Evolutionary conservation across 371 early-diverging fungal genomes (phyloP).

Genomic region (Mucor plumbeus): DNA sequence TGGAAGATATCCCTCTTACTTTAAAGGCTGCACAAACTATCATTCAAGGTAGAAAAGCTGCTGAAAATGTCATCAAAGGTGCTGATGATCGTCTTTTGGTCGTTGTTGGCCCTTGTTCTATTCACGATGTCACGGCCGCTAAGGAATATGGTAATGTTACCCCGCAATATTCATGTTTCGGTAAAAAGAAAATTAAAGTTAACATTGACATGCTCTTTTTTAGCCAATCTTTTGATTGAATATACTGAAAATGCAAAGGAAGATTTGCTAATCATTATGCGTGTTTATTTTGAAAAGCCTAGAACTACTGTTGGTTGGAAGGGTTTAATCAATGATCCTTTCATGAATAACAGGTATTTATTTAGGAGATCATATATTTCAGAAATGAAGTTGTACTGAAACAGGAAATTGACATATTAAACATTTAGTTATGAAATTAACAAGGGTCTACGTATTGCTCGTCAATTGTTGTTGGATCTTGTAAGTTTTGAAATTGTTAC

Average conservation of each 20-base stretch:
- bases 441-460: constrained; percentile 88
- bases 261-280: constrained; percentile 87
- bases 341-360: constrained; percentile 58
- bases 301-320: constrained; percentile 96
- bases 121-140: constrained; percentile 86
- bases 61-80: constrained; percentile 77
- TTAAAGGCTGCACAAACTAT: constrained; percentile 57
- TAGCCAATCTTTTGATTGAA: constrained; percentile 55
- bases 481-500: constrained; percentile 31
- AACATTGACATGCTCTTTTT: background rate
- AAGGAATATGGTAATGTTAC: constrained; percentile 75
- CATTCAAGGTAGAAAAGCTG: constrained; percentile 53
- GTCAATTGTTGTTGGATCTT: constrained; percentile 74
- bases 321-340: constrained; percentile 89
- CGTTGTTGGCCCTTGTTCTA: constrained; percentile 94
- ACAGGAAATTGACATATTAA: background rate
- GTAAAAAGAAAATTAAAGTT: background rate
- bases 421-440: constrained; percentile 79
- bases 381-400: background rate
- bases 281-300: constrained; percentile 96
- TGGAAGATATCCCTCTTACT: constrained; percentile 85
- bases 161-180: background rate
- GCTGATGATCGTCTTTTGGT: constrained; percentile 83
- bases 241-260: constrained; percentile 59
- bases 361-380: background rate